These are phyloP conservation scores for Solanum acaule DNA, from an alignment of 257 asterid genomes.

Conservation along the genomic window DNA sequence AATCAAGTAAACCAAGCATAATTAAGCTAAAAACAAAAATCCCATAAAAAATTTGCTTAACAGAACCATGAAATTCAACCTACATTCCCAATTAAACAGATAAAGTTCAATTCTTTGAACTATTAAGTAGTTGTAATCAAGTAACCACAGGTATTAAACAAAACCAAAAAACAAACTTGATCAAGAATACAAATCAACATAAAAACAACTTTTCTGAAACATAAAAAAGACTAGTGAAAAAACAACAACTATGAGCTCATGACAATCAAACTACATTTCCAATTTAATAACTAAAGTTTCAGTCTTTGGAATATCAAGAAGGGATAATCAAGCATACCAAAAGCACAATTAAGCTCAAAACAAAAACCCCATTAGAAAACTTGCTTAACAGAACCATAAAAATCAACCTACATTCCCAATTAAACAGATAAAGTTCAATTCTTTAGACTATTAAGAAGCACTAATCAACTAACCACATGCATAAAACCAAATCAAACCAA, in stretches of 20 bases:
- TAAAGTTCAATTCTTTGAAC: neutral
- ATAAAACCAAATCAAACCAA: neutral
- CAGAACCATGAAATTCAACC: neutral
- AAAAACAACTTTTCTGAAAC: neutral
- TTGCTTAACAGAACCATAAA: neutral
- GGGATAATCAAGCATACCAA: neutral
- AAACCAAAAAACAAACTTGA: neutral
- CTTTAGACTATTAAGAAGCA: neutral
- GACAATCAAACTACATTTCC: neutral
- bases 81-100: neutral
- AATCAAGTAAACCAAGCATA: neutral
- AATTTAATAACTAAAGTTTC: neutral
- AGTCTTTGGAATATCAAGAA: neutral
- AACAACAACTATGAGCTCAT: neutral
- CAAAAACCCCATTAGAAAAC: neutral
- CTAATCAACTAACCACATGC: neutral
- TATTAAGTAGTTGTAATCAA: neutral
- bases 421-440: neutral
- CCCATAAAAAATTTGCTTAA: neutral
- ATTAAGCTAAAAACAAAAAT: neutral
- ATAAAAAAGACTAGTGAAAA: neutral
- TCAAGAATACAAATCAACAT: neutral
- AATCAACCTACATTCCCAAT: neutral
- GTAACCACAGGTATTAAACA: neutral
- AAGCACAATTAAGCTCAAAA: neutral